Base-by-base conservation (phyloP, 2,329 filamentous ascomycete species). In the Claviceps sp. region DNA sequence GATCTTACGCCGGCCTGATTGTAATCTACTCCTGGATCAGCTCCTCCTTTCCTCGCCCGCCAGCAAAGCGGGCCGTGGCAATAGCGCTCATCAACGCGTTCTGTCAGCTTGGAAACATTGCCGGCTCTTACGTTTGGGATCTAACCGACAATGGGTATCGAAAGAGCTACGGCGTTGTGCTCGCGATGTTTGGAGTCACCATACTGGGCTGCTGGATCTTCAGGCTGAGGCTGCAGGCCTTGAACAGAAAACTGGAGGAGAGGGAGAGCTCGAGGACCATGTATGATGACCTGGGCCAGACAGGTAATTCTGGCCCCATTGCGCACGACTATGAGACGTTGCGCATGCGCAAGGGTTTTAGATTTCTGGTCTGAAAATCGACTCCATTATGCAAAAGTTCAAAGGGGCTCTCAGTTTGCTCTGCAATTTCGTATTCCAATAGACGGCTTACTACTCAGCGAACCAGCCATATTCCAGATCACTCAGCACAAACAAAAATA, bases 121-220 rank as follows among this genome's bases (percentile, higher is more conserved):
- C 80, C 0, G 80, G 80, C 2, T 77, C 74, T 0, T 84, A 84
- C 58, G 80, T 84, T 3, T 84, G 80, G 80, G 67, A 72, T 50
- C 69, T 84, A 48, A 66, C 70, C 24, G 78, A 73, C 0, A 74
- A 83, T 55, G 81, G 81, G 0, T 84, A 73, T 68, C 73, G 80
- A 56, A 75, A 78, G 67, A 82, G 78, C 55, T 84, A 84, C 58
- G 80, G 78, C 4, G 80, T 84, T 52, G 81, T 84, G 5, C 73
- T 76, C 14, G 70, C 77, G 60, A 84, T 84, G 80, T 84, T 82
- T 59, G 78, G 77, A 3, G 58, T 80, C 42, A 78, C 80, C 0
- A 74, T 81, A 37, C 39, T 70, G 0, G 78, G 77, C 5, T 81
- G 74, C 63, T 70, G 65, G 50, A 53, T 65, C 37, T 74, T 80